phyloP scores from a whole-genome alignment of 1,139 yeast species.

The Blastobotrys indianensis region DNA sequence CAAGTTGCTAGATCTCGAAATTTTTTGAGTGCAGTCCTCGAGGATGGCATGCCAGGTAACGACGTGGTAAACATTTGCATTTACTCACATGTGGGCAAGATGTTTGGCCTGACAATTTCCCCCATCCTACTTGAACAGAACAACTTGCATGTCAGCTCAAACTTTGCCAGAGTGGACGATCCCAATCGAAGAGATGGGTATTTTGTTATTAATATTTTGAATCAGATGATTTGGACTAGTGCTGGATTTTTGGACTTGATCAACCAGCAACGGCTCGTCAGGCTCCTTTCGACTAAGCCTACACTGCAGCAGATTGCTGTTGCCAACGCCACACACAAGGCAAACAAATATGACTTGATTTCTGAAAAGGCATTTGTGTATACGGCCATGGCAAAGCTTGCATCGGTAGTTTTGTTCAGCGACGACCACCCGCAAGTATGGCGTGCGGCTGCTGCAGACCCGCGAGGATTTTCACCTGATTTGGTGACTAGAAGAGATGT shows the following conservation, averaged over 20 bases:
- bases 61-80: constrained; percentile 14
- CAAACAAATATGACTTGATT: constrained; percentile 5
- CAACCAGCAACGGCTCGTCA: constrained; percentile 9
- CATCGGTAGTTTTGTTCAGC: constrained; percentile 1
- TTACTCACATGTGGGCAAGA: constrained; percentile 11
- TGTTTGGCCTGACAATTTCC: constrained; percentile 11
- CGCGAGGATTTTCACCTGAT: neutral
- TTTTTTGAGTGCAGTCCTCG: constrained; percentile 10
- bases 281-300: constrained; percentile 8
- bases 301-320: constrained; percentile 6
- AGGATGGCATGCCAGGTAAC: constrained; percentile 11
- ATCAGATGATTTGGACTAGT: constrained; percentile 10
- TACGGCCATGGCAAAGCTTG: constrained; percentile 6
- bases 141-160: constrained; percentile 10
- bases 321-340: constrained; percentile 5
- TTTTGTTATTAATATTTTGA: constrained; percentile 13
- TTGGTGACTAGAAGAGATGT: neutral
- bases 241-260: constrained; percentile 12
- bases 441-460: constrained; percentile 1
- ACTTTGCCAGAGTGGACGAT: constrained; percentile 16
- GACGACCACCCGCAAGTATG: constrained; percentile 3
- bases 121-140: constrained; percentile 13
- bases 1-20: neutral
- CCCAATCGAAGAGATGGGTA: constrained; percentile 11
- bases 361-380: constrained; percentile 7